phyloP scores from a whole-genome alignment of 495 filamentous ascomycete species.

The Hypoxylon intermedium region DNA sequence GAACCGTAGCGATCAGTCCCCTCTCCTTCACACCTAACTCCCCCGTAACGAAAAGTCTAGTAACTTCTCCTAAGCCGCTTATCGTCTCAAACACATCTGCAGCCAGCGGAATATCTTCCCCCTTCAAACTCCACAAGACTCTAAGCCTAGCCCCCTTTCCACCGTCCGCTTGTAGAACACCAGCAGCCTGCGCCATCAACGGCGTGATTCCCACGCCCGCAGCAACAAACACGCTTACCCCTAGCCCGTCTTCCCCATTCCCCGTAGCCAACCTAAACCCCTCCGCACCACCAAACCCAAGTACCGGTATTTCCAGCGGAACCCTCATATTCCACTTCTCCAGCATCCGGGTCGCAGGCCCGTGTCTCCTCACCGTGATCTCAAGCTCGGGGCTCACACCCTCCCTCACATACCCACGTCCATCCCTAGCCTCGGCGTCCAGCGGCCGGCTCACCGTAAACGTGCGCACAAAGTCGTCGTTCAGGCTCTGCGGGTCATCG shows the following conservation, averaged over 20 bases:
- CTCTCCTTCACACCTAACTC: constrained; percentile 41
- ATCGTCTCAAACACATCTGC: constrained; percentile 63
- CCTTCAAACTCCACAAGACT: constrained; percentile 72
- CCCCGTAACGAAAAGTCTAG: constrained; percentile 69
- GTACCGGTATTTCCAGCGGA: constrained; percentile 67
- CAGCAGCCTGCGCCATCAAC: constrained; percentile 66
- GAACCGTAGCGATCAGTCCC: constrained; percentile 28
- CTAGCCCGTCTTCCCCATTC: constrained; percentile 15
- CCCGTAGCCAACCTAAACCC: constrained; percentile 40
- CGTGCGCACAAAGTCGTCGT: constrained; percentile 82
- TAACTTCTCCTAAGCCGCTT: constrained; percentile 56
- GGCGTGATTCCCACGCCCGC: constrained; percentile 85
- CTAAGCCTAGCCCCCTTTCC: constrained; percentile 53
- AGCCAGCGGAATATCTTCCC: constrained; percentile 67
- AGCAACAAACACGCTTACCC: constrained; percentile 64
- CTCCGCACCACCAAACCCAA: constrained; percentile 74
- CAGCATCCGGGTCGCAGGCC: constrained; percentile 69
- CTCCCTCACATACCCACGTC: background rate
- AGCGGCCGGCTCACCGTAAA: constrained; percentile 73
- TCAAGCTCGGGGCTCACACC: constrained; percentile 61
- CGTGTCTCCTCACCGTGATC: constrained; percentile 72
- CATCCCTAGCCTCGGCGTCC: constrained; percentile 32
- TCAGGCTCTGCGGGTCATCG: constrained; percentile 75
- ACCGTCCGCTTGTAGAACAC: constrained; percentile 46
- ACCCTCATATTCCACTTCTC: constrained; percentile 61